Evolutionary conservation across 208 protist genomes (phyloP), one percentile per base, ranked within the genome.

Genomic region (Tritrichomonas musculus): DNA sequence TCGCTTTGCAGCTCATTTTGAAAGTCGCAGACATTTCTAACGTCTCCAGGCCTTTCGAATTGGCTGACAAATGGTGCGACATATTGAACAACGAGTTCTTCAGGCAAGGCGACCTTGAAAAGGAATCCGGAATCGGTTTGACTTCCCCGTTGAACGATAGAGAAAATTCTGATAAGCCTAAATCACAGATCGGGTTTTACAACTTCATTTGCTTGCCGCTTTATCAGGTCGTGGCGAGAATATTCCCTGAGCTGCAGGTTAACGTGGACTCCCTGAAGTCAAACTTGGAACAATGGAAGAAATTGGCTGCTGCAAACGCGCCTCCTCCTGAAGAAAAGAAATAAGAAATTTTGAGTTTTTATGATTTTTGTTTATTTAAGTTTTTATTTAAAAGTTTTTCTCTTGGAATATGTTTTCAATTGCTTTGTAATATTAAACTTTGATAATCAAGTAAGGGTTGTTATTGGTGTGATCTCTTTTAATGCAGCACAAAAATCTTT

Each of bases 21-120:
- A 88, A 88, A 88, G 77, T 88, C 17, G 77, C 77, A 4, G 77
- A 88, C 39, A 88, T 88, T 39, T 88, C 77, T 20, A 88, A 88
- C 17, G 77, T 88, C 57, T 88, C 77, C 2, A 27, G 77, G 0
- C 77, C 77, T 27, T 88, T 88, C 47, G 27, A 53, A 50, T 60
- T 39, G 11, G 77, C 77, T 57, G 47, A 88, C 39, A 13, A 88
- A 57, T 88, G 77, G 77, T 88, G 77, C 47, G 77, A 88, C 20
- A 36, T 88, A 39, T 57, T 88, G 27, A 44, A 25, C 27, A 36
- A 57, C 53, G 77, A 88, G n/a, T 88, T 88, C 47, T 88, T 25
- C 20, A 49, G 77, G 5, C 77, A 88, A 50, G 77, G 77, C 57
- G 77, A 88, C 57, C n/a, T 11, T 11, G 77, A 88, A 57, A 57